A percentile compares a stretch with the other conserved stretches of the same genome.
Evolutionary conservation across 2,329 filamentous ascomycete genomes (phyloP).

Genomic region (Mollisiaceae sp.): DNA sequence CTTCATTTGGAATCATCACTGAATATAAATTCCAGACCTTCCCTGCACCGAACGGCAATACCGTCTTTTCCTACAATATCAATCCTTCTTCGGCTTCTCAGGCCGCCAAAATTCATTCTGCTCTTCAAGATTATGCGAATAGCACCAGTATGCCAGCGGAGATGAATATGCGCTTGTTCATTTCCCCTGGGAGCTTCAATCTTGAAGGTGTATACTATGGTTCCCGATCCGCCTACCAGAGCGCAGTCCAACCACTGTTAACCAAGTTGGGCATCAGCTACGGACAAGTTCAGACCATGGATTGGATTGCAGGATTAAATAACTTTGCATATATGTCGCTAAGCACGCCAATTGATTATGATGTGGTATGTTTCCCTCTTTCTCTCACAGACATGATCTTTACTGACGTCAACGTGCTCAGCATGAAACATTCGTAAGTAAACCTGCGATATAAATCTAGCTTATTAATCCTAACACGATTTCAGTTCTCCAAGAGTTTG

Average conservation of each 20-base stretch:
- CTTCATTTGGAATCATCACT: constrained; percentile 44
- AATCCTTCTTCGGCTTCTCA: constrained; percentile 15
- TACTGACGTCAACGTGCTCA: background rate
- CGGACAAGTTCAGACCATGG: constrained; percentile 18
- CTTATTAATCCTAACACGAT: background rate
- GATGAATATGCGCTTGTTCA: constrained; percentile 30
- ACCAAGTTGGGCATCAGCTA: constrained; percentile 19
- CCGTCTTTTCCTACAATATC: constrained; percentile 23
- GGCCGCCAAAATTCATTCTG: constrained; percentile 14
- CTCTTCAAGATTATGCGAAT: constrained; percentile 28
- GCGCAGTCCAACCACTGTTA: constrained; percentile 22
- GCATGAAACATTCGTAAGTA: constrained; percentile 32
- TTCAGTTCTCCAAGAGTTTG: constrained; percentile 30
- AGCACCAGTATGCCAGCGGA: constrained; percentile 24
- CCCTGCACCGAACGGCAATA: constrained; percentile 49
- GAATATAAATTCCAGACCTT: constrained; percentile 51
- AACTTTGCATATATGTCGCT: constrained; percentile 27
- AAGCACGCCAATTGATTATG: constrained; percentile 24
- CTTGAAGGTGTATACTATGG: constrained; percentile 30
- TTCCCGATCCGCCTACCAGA: constrained; percentile 21
- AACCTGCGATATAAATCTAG: background rate
- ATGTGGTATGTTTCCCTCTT: constrained; percentile 19
- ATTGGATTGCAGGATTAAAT: constrained; percentile 26
- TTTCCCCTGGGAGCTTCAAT: constrained; percentile 13
- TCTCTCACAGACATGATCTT: background rate